These are phyloP conservation scores for Aspergillus pseudotamarii DNA, from an alignment of 2,329 filamentous ascomycete genomes.

Conservation along the genomic window DNA sequence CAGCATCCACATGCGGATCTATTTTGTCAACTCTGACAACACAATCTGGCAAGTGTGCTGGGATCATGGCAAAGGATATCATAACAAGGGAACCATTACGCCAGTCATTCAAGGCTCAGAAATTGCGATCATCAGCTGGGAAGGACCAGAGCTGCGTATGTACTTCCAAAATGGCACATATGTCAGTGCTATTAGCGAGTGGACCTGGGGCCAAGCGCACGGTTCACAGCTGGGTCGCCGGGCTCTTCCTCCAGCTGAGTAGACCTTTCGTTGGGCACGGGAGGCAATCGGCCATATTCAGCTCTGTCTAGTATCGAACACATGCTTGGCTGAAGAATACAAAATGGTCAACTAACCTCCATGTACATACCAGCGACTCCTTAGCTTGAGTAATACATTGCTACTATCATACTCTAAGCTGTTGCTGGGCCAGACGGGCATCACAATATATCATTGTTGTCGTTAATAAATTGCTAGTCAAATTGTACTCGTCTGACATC, in stretches of 20 bases:
- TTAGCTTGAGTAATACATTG: background rate
- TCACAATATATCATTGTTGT: background rate
- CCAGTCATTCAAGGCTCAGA: conserved; percentile 12
- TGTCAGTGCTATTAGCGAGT: conserved; percentile 13
- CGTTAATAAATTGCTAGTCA: no score
- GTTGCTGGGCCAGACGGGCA: background rate
- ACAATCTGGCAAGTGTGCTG: conserved; percentile 4
- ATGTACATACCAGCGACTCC: background rate
- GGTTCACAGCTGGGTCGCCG: conserved; percentile 8
- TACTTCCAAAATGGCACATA: conserved; percentile 16
- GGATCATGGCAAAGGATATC: conserved; percentile 5
- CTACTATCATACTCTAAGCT: background rate
- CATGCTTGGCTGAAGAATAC: background rate
- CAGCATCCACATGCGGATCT: conserved; percentile 9
- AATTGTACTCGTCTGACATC: no score
- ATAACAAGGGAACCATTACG: background rate
- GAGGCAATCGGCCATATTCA: background rate
- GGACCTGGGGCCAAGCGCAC: conserved; percentile 4
- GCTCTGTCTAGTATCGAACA: background rate
- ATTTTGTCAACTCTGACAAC: conserved; percentile 9
- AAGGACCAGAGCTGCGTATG: conserved; percentile 1
- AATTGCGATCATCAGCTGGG: conserved; percentile 12
- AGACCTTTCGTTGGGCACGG: background rate
- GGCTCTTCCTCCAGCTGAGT: conserved; percentile 12
- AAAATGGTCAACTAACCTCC: background rate